phyloP scores from a whole-genome alignment of 208 protist genomes.

The Tritrichomonas foetus region DNA sequence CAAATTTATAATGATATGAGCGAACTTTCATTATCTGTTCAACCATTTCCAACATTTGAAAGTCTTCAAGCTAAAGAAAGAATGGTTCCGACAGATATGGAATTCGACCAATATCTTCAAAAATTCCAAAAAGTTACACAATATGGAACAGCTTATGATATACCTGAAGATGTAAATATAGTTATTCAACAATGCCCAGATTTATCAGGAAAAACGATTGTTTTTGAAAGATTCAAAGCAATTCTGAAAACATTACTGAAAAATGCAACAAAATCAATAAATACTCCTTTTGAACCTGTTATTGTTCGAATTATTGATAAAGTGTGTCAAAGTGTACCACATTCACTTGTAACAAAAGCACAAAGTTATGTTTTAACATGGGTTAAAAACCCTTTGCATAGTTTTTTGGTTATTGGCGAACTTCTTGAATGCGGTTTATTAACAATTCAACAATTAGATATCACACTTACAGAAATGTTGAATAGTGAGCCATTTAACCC shows the following conservation, averaged over 20 bases:
- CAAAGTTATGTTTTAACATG: neutral
- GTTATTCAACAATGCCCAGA: neutral
- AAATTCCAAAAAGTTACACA: neutral
- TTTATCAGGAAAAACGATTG: neutral
- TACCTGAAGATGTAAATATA: neutral
- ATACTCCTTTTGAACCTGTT: too few relatives aligned
- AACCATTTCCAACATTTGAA: neutral
- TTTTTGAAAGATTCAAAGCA: neutral
- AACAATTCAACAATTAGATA: neutral
- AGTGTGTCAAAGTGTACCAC: neutral
- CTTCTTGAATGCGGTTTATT: neutral
- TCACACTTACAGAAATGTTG: neutral
- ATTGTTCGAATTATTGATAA: neutral
- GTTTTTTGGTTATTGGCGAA: neutral
- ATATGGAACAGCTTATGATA: neutral
- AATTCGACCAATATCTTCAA: neutral
- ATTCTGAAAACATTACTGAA: neutral
- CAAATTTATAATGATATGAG: neutral
- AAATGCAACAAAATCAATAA: too few relatives aligned
- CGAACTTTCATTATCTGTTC: neutral
- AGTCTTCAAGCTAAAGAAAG: neutral
- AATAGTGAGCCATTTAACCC: neutral
- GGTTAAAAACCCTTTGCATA: neutral
- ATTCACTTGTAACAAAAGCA: too few relatives aligned
- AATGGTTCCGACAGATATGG: neutral